Evolutionary conservation across 2,329 filamentous ascomycete species (phyloP).

Genomic region (Apiospora sp.): DNA sequence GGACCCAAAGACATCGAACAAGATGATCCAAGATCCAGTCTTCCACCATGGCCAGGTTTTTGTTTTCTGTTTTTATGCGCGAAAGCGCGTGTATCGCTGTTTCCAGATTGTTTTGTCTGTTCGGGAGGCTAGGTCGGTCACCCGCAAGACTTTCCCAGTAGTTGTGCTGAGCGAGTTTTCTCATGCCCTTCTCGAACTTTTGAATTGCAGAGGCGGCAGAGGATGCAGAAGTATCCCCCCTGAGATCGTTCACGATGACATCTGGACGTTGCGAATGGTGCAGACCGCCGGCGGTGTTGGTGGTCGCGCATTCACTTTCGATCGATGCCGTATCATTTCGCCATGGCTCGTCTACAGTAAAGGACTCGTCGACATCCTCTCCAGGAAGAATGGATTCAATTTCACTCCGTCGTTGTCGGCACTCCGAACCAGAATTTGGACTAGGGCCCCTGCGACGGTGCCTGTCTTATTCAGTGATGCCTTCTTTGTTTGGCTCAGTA

Average conservation of each 20-base stretch:
- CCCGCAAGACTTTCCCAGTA: background rate
- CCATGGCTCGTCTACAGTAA: background rate
- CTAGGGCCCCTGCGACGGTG: background rate
- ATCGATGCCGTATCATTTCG: background rate
- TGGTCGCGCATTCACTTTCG: background rate
- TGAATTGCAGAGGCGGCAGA: background rate
- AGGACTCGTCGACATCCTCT: background rate
- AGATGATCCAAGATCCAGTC: background rate
- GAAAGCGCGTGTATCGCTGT: background rate
- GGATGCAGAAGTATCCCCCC: background rate
- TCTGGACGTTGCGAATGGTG: background rate
- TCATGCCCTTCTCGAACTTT: constrained; percentile 3
- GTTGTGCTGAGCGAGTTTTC: background rate
- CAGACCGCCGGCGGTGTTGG: background rate
- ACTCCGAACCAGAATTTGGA: background rate
- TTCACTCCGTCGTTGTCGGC: background rate
- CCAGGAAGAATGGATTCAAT: background rate
- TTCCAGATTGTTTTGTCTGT: background rate
- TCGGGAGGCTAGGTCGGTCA: background rate
- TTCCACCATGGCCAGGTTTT: background rate
- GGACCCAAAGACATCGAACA: background rate
- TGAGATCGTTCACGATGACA: constrained; percentile 3
- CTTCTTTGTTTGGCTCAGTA: background rate
- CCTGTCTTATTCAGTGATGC: background rate
- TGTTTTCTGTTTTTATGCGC: background rate